These are phyloP conservation scores for Calonectria pseudoturangicola DNA, from an alignment of 2,329 filamentous ascomycete genomes.

Conservation along the genomic window DNA sequence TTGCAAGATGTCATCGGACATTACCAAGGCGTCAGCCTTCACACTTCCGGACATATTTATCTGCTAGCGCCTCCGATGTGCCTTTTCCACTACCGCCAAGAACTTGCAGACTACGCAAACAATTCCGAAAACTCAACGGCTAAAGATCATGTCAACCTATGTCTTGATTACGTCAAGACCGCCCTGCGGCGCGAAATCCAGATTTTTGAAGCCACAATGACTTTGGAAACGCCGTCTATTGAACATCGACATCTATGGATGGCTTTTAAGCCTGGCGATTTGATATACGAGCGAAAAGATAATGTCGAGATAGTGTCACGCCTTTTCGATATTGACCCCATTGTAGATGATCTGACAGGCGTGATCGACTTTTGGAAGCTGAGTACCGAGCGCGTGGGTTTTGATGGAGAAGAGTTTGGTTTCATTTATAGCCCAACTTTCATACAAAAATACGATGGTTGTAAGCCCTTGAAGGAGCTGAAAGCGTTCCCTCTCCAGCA, in stretches of 20 bases:
- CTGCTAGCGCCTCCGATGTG: constrained; percentile 6
- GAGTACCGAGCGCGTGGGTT: background rate
- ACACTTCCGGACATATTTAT: background rate
- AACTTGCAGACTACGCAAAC: constrained; percentile 5
- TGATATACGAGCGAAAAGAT: constrained; percentile 3
- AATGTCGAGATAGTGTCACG: background rate
- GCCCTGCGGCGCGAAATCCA: background rate
- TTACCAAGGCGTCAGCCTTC: constrained; percentile 7
- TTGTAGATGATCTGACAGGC: background rate
- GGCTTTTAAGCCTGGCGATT: constrained; percentile 8
- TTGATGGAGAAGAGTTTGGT: constrained; percentile 2
- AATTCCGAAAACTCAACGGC: background rate
- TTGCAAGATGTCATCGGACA: constrained; percentile 4
- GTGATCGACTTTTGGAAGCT: background rate
- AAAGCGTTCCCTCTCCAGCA: background rate
- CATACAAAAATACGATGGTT: constrained; percentile 16
- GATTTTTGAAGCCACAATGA: background rate
- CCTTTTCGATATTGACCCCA: background rate
- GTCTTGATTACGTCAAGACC: constrained; percentile 3
- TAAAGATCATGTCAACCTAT: constrained; percentile 1
- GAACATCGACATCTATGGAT: background rate
- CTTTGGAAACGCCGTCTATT: background rate
- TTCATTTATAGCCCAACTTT: background rate
- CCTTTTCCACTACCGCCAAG: constrained; percentile 15
- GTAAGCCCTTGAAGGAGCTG: background rate